A percentile compares a stretch with the other conserved stretches of the same genome.
Evolutionary conservation across 768 basidiomycete species (phyloP).

Genomic region (Lactarius trivialis): DNA sequence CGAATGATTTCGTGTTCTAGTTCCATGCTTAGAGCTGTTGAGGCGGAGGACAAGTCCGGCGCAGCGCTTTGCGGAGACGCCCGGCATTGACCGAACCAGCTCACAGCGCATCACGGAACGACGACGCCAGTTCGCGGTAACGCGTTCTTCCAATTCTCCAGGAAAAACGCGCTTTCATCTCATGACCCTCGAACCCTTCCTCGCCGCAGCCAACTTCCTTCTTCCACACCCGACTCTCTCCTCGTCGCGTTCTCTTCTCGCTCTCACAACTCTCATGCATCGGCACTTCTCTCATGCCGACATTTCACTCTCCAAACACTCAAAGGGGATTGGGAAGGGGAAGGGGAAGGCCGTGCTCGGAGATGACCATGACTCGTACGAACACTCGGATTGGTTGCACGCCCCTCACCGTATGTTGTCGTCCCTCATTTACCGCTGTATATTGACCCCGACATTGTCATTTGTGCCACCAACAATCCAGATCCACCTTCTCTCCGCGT

Average conservation of each 20-base stretch:
- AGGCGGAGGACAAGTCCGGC: no score
- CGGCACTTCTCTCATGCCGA: constrained; percentile 5
- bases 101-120: not conserved
- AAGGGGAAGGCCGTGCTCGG: constrained; percentile 20
- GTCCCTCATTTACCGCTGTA: not conserved
- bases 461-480: not conserved
- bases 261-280: constrained; percentile 2
- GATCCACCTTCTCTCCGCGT: constrained; percentile 3
- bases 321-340: constrained; percentile 18
- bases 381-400: constrained; percentile 18
- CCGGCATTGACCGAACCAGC: not conserved
- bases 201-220: constrained; percentile 17
- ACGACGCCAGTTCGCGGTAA: not conserved
- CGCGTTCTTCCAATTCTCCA: not conserved
- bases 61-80: not conserved
- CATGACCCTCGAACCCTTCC: constrained; percentile 13
- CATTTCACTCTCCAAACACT: constrained; percentile 3
- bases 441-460: not conserved
- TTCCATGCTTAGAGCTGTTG: not conserved
- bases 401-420: constrained; percentile 16
- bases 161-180: not conserved
- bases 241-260: constrained; percentile 7
- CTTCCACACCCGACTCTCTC: constrained; percentile 11
- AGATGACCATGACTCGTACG: constrained; percentile 10
- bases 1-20: constrained; percentile 56